phyloP scores from a whole-genome alignment of 352 stramenopile species.

The Stramenopiles sp. region DNA sequence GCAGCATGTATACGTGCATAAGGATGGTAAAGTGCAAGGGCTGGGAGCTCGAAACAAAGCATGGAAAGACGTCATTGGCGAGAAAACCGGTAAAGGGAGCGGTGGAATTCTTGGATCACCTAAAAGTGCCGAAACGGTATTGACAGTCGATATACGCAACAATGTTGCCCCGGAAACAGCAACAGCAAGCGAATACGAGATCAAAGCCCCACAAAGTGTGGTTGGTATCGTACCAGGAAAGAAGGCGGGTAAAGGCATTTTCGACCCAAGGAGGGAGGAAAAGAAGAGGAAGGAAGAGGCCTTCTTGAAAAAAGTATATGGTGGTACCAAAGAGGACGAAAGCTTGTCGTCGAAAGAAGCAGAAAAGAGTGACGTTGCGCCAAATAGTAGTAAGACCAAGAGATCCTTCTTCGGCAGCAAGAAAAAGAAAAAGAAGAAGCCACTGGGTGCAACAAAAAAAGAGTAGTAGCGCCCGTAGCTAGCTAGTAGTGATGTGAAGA shows the following conservation, averaged over 20 bases:
- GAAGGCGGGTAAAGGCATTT: background rate
- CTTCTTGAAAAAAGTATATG: background rate
- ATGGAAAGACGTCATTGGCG: background rate
- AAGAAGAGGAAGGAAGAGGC: background rate
- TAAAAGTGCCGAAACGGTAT: background rate
- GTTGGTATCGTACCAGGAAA: background rate
- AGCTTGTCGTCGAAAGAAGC: background rate
- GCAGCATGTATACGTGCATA: background rate
- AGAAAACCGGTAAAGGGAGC: background rate
- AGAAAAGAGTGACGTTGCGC: background rate
- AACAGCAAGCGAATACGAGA: background rate
- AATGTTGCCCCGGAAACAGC: background rate
- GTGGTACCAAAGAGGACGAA: background rate
- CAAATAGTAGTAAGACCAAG: background rate
- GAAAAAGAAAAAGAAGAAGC: background rate
- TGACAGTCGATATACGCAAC: background rate
- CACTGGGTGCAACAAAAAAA: background rate
- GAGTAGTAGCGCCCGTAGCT: background rate
- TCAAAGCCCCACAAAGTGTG: background rate
- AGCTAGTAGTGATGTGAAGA: too few species aligned
- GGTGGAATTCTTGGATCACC: background rate
- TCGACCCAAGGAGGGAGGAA: background rate
- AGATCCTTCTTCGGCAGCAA: too few species aligned
- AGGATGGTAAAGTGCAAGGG: background rate
- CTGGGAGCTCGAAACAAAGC: background rate